These are phyloP conservation scores for Meyerozyma elateridarum DNA, from an alignment of 1,139 yeast genomes.

Conservation along the genomic window DNA sequence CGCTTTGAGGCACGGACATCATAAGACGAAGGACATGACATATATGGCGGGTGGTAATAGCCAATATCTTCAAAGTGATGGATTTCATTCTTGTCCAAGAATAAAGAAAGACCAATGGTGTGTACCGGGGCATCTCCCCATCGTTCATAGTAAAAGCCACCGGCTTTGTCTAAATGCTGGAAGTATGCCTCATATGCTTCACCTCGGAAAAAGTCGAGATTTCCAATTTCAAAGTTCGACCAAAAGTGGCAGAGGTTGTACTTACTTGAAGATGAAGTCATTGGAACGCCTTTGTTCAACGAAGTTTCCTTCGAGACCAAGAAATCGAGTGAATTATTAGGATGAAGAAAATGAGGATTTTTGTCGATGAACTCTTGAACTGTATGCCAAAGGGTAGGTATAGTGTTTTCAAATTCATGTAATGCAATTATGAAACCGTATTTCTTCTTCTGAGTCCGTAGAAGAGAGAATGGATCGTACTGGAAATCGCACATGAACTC, in stretches of 20 bases:
- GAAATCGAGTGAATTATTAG: conserved; percentile 65
- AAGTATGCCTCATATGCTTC: conserved; percentile 67
- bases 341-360: conserved; percentile 60
- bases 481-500: conserved; percentile 46
- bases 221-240: conserved; percentile 91
- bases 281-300: conserved; percentile 20
- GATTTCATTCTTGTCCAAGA: conserved; percentile 63
- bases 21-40: conserved; percentile 67
- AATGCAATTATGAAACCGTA: conserved; percentile 44
- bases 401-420: conserved; percentile 43
- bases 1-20: conserved; percentile 51
- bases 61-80: conserved; percentile 93
- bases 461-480: conserved; percentile 40
- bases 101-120: conserved; percentile 64
- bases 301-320: conserved; percentile 56
- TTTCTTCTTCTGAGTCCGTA: conserved; percentile 31
- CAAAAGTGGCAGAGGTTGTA: conserved; percentile 93
- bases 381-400: conserved; percentile 74
- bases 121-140: conserved; percentile 99
- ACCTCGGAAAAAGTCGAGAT: conserved; percentile 73
- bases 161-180: conserved; percentile 60
- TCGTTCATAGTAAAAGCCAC: conserved; percentile 87
- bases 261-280: conserved; percentile 32
- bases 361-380: conserved; percentile 59
- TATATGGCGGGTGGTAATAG: conserved; percentile 77